These are phyloP conservation scores for Suillus subluteus DNA, from an alignment of 768 basidiomycete genomes.

Conservation along the genomic window DNA sequence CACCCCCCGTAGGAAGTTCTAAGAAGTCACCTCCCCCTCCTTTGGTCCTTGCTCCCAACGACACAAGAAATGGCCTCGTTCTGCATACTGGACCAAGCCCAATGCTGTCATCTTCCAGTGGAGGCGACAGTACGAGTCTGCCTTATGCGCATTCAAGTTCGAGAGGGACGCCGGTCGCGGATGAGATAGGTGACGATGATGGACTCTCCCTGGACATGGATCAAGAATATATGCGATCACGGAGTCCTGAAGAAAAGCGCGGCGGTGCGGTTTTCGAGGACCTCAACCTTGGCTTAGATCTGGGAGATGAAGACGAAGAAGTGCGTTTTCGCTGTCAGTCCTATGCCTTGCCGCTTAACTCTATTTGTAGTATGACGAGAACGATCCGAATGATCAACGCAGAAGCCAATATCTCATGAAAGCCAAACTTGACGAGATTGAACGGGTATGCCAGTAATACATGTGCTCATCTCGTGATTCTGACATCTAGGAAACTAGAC, in stretches of 20 bases:
- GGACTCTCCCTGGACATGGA: conserved; percentile 31
- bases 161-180: conserved; percentile 19
- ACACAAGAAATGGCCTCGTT: conserved; percentile 32
- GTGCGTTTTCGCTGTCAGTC: conserved; percentile 31
- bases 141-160: conserved; percentile 50
- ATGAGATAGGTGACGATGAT: conserved; percentile 22
- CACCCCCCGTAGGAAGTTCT: conserved; percentile 32
- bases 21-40: conserved; percentile 61
- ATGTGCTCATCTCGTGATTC: conserved; percentile 22
- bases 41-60: conserved; percentile 50
- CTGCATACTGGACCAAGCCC: conserved; percentile 43
- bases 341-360: conserved; percentile 20
- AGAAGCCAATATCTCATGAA: conserved; percentile 77
- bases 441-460: conserved; percentile 47
- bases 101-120: conserved; percentile 33
- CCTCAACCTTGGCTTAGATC: conserved; percentile 46
- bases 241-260: conserved; percentile 48
- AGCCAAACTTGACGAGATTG: conserved; percentile 79
- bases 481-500: conserved; percentile 44
- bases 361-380: conserved; percentile 57
- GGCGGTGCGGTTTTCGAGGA: conserved; percentile 51
- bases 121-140: conserved; percentile 40
- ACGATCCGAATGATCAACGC: conserved; percentile 74
- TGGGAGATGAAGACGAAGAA: conserved; percentile 47
- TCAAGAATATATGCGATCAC: conserved; percentile 30